Evolutionary conservation across 1,284 basidiomycete genomes (phyloP).

Genomic region (Ceratobasidium sp.): DNA sequence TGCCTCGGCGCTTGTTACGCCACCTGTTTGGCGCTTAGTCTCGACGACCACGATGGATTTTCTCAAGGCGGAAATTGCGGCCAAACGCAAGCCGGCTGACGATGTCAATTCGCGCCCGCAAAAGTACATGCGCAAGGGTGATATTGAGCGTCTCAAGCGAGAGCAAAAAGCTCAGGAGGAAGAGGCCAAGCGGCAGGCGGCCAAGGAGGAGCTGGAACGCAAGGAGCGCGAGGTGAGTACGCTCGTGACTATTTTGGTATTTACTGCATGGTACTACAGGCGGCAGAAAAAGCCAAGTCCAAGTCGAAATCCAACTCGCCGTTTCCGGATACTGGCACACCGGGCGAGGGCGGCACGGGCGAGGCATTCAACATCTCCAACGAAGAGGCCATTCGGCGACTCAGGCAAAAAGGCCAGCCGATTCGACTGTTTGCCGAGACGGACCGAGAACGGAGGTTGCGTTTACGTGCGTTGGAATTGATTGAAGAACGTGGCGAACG

Average conservation of each 20-base stretch:
- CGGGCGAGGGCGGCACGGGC: constrained; percentile 38
- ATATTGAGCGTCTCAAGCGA: constrained; percentile 72
- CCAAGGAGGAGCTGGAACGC: constrained; percentile 44
- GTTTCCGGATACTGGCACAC: constrained; percentile 46
- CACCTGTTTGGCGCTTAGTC: constrained; percentile 8
- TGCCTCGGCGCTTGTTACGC: neutral
- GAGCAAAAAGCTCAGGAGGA: constrained; percentile 61
- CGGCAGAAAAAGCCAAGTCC: constrained; percentile 39
- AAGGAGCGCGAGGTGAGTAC: constrained; percentile 42
- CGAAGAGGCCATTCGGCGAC: constrained; percentile 86
- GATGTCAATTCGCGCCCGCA: constrained; percentile 59
- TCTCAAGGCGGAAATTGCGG: constrained; percentile 85
- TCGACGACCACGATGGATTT: constrained; percentile 68
- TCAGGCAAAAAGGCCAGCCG: constrained; percentile 91
- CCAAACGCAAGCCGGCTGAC: constrained; percentile 78
- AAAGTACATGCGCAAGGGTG: constrained; percentile 89
- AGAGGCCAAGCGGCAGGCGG: constrained; percentile 49
- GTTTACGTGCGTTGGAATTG: constrained; percentile 90
- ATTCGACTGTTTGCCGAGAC: constrained; percentile 94
- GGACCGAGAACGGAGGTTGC: constrained; percentile 89
- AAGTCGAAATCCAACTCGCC: constrained; percentile 43
- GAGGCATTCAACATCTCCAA: constrained; percentile 85
- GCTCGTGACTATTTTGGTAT: constrained; percentile 44
- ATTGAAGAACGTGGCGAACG: constrained; percentile 83
- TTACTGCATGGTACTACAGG: constrained; percentile 2